Base-by-base conservation (phyloP, 169 alveolate species). In the Besnoitia besnoiti region DNA sequence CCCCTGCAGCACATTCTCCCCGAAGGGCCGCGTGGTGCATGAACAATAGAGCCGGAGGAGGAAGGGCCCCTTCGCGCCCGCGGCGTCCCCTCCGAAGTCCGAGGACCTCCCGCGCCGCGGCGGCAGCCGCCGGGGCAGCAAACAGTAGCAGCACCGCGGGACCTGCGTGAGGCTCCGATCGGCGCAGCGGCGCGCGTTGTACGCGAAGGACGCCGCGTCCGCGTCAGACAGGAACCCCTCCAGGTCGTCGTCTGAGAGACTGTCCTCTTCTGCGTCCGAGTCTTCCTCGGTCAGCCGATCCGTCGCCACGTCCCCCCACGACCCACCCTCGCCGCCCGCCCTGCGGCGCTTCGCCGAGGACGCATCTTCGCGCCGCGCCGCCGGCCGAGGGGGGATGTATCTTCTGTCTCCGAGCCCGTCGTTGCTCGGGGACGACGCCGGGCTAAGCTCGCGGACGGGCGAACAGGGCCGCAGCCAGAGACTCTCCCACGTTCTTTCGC, bases 91-190 rank as follows among this genome's bases (percentile, higher is more conserved):
- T 10, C 59, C 24, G 59, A 49, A 5, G 7, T 3, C 33, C 67
- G 12, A 21, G 33, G 24, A 8, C 67, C 67, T 5, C 12, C 5
- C 12, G 30, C n/a, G 67, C 3, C 67, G 67, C 67, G 7, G 67
- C n/a, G 67, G 82, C 16, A 73, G 3, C 14, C 82, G 82, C 39
- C 82, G 82, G 24, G 82, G 82, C 39, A 73, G 46, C 27, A n/a
- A 42, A 73, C 82, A 73, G 82, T 73, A 73, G 46, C 82, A 73
- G 82, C 82, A 73, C 39, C 82, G 82, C 1, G 82, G 82, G 46
- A 73, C 82, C 19, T 62, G 14, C 79, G 39, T 7, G 67, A 55
- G 27, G 67, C 24, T 21, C 3, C n/a, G 33, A 5, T 55, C 30
- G n/a, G 67, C n/a, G n/a, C 12, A 16, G 67, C 67, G 67, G 67